A percentile compares a stretch with the other conserved stretches of the same genome.
phyloP scores from a whole-genome alignment of 2,329 filamentous ascomycete species.

The Metarhizium brunneum region DNA sequence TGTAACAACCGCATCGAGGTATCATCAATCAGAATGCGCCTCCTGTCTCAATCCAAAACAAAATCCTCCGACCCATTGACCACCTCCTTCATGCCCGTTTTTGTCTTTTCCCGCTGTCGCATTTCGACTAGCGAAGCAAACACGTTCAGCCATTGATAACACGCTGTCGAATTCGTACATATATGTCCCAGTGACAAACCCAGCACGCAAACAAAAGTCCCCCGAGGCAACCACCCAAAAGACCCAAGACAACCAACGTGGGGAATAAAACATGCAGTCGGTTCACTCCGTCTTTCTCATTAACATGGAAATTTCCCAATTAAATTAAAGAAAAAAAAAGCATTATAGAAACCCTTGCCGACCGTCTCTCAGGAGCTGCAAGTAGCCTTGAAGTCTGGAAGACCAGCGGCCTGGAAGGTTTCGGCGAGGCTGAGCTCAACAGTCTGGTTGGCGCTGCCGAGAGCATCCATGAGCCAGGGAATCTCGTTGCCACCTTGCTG shows the following conservation, averaged over 20 bases:
- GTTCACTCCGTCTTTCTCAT: neutral
- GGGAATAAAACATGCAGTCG: neutral
- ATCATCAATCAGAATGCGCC: constrained; percentile 21
- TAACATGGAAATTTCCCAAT: neutral
- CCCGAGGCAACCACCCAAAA: neutral
- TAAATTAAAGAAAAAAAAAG: neutral
- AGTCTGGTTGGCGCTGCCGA: constrained; percentile 40
- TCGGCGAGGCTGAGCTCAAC: constrained; percentile 41
- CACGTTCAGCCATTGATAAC: neutral
- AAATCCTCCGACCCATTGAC: neutral
- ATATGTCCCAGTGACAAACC: neutral
- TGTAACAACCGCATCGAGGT: constrained; percentile 17
- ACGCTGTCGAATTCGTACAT: neutral
- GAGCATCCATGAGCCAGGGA: constrained; percentile 46
- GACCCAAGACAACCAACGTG: neutral
- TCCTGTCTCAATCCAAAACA: constrained; percentile 4
- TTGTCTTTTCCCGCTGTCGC: neutral
- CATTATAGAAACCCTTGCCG: neutral
- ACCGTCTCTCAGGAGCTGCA: neutral
- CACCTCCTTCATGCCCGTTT: neutral
- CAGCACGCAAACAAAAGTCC: neutral
- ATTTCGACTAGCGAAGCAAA: neutral
- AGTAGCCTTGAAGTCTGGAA: neutral
- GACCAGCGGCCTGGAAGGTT: constrained; percentile 24
- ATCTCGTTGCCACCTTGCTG: constrained; percentile 41